These are phyloP conservation scores for Echites panduratus DNA, from an alignment of 257 asterid species.

Conservation along the genomic window DNA sequence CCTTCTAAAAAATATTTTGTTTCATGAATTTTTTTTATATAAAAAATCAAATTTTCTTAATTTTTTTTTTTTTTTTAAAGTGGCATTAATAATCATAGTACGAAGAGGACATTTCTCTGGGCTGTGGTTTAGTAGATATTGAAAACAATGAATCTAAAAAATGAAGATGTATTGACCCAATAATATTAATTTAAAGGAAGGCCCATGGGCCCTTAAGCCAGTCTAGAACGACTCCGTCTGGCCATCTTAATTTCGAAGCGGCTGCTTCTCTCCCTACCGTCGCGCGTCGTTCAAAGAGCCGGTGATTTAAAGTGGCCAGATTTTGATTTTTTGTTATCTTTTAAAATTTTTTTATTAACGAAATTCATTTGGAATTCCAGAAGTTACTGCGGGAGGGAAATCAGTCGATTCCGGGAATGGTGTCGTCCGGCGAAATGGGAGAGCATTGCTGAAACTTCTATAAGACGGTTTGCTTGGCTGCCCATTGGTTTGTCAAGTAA, in stretches of 20 bases:
- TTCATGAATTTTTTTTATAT: too few relatives aligned
- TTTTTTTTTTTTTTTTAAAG: too few relatives aligned
- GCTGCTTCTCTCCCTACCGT: neutral
- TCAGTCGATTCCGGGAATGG: neutral
- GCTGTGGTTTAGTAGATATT: too few relatives aligned
- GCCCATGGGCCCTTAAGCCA: neutral
- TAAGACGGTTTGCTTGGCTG: too few relatives aligned
- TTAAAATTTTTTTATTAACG: neutral
- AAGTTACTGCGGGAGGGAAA: neutral
- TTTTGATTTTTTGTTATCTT: neutral
- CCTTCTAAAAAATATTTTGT: too few relatives aligned
- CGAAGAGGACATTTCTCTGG: too few relatives aligned
- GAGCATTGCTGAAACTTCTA: neutral
- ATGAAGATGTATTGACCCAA: neutral
- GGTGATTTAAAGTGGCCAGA: neutral
- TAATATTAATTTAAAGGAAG: neutral
- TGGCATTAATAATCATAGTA: too few relatives aligned
- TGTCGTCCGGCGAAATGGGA: neutral
- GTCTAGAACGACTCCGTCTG: neutral
- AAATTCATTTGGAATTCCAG: neutral
- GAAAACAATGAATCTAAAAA: too few relatives aligned
- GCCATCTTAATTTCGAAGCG: neutral
- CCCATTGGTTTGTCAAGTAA: neutral
- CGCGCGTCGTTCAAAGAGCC: neutral
- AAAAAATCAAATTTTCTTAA: too few relatives aligned